Percentiles rank a stretch among this genome's conserved stretches.
Conservation (phyloP, 192 early-diverging fungal genomes). For the Coemansia sp. region DNA sequence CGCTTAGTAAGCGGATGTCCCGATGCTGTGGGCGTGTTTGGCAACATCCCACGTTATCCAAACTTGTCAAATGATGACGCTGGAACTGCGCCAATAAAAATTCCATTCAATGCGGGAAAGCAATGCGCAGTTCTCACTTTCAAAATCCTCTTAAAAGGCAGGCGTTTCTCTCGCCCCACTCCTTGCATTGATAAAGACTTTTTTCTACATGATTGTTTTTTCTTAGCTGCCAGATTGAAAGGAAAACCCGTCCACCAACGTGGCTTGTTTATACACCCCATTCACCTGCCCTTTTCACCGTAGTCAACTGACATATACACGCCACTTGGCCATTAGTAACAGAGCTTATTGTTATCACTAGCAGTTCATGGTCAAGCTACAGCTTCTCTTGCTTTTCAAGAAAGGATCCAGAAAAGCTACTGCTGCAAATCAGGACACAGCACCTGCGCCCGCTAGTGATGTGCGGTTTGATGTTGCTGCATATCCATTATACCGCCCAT, state of each 20-base stretch:
- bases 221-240: not conserved
- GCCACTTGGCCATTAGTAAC: too few species aligned
- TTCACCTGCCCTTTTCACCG: constrained; percentile 4
- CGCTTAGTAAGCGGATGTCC: not conserved
- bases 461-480: not conserved
- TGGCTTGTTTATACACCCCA: constrained; percentile 1
- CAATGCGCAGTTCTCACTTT: not conserved
- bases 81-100: constrained; percentile 21
- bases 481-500: constrained; percentile 1
- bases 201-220: constrained; percentile 10
- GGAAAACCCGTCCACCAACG: constrained; percentile 1
- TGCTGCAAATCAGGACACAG: not conserved
- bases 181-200: not conserved
- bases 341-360: too few species aligned
- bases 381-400: constrained; percentile 20
- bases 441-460: not conserved
- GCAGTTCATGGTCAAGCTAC: constrained; percentile 17
- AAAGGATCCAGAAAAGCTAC: constrained; percentile 1
- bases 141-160: not conserved
- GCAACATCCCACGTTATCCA: not conserved
- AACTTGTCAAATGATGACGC: not conserved
- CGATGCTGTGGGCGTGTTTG: not conserved
- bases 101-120: not conserved
- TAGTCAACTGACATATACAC: not conserved
- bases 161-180: not conserved